A percentile compares a stretch with the other conserved stretches of the same genome.
These are phyloP conservation scores for Dioscorea alata DNA, from an alignment of 106 monocot genomes.

Conservation along the genomic window DNA sequence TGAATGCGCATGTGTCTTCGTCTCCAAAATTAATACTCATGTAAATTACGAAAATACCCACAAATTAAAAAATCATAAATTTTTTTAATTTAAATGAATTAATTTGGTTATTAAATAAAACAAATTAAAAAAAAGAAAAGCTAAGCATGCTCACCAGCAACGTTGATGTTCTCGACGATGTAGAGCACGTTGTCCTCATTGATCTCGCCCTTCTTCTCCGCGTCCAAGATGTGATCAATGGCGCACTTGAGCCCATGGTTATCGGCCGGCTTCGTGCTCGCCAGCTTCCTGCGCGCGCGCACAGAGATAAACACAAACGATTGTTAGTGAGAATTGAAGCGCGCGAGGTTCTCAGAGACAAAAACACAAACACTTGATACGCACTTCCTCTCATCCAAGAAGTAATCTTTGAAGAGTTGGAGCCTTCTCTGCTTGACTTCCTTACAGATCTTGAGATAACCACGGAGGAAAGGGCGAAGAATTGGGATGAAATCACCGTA, in stretches of 20 bases:
- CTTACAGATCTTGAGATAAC: slow-evolving; percentile 58
- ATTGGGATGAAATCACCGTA: slow-evolving; percentile 79
- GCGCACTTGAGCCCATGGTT: slow-evolving; percentile 52
- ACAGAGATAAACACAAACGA: not conserved
- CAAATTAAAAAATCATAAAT: too few species aligned
- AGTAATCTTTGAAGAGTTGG: slow-evolving; percentile 62
- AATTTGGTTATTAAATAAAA: too few species aligned
- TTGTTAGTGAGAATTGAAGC: not conserved
- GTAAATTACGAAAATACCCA: too few species aligned
- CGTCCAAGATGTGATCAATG: slow-evolving; percentile 69
- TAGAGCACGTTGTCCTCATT: slow-evolving; percentile 75
- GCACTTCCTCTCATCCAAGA: slow-evolving; percentile 68
- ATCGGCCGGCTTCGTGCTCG: slow-evolving; percentile 32
- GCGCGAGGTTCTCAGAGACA: not conserved
- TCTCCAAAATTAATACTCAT: too few species aligned
- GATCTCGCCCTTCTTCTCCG: slow-evolving; percentile 71
- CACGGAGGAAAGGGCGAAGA: slow-evolving; percentile 58
- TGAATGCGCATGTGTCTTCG: too few species aligned
- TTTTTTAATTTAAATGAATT: too few species aligned
- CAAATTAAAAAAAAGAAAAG: too few species aligned
- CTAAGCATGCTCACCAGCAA: slow-evolving; percentile 40
- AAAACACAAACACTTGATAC: slow-evolving; percentile 4
- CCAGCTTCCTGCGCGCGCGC: slow-evolving; percentile 19
- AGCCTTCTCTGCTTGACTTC: slow-evolving; percentile 49
- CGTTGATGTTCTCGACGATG: slow-evolving; percentile 83